Base-by-base conservation (phyloP, 805 yeast genomes). In the Candida verbasci region DNA sequence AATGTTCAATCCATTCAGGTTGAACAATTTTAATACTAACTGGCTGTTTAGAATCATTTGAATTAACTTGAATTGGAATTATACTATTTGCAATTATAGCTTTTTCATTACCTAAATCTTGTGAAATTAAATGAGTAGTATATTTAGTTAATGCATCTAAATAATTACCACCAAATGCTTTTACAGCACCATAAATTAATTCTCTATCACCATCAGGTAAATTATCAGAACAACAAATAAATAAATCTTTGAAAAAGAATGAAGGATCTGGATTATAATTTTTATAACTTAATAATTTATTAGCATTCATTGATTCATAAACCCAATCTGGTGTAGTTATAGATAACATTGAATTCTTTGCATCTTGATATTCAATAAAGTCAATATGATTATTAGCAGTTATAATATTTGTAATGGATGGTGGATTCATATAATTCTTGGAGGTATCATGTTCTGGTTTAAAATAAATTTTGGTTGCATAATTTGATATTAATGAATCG, bases 1-100 rank as follows among this genome's bases (percentile, higher is more conserved):
- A 82, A 40, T 76, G 83, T 35, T 80, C 80, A 10, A 89, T 58
- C 96, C 96, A 91, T 15, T 78, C 75, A 0, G 96, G 94, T 3
- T 72, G 64, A 3, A 89, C 93, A 11, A 80, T 70, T 33, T 72
- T 68, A 24, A 65, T 55, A 4, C 54, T 54, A 1, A 60, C 61
- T 16, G 37, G 42, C n/a, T n/a, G n/a, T n/a, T n/a, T n/a, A n/a
- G n/a, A n/a, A n/a, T 39, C 43, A 11, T 41, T 46, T 24, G 42
- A 36, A 5, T 29, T 37, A n/a, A n/a, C n/a, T n/a, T n/a, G n/a
- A n/a, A n/a, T n/a, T 24, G 38, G 37, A 8, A 52, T 43, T 10
- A 56, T 57, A 31, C 71, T 59, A 3, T 68, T 62, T 1, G 85
- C 86, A 17, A 74, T 65, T 25, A 77, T 67, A 31, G 80, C 74